Conservation (phyloP, 345 rosid genomes). For the Gossypium turneri region DNA sequence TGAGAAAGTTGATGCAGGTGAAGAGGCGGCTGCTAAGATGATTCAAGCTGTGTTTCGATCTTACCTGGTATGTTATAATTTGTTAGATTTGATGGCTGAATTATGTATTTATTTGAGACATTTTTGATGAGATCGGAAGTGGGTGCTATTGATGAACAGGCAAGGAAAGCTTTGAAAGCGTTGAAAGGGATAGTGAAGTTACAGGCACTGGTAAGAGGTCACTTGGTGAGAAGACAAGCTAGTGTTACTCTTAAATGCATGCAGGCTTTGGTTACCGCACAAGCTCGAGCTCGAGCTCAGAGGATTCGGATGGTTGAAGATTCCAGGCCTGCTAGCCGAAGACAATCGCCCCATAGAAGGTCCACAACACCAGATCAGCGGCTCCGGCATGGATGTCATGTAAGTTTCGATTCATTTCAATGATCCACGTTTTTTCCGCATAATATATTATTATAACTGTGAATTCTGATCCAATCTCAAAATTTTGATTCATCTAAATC, state of each 20-base stretch:
- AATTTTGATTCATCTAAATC: too few relatives aligned
- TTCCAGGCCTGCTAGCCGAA: constrained; percentile 30
- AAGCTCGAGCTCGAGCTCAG: constrained; percentile 69
- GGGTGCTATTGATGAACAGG: constrained; percentile 35
- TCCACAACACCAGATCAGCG: constrained; percentile 14
- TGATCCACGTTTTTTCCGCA: neutral
- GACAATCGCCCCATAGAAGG: constrained; percentile 49
- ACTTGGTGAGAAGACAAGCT: constrained; percentile 85
- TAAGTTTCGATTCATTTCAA: constrained; percentile 25
- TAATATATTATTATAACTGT: too few relatives aligned
- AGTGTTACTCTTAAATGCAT: constrained; percentile 79
- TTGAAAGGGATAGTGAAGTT: constrained; percentile 79
- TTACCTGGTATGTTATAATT: constrained; percentile 49
- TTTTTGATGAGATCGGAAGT: neutral
- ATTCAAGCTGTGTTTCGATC: constrained; percentile 78
- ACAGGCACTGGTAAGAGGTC: constrained; percentile 88
- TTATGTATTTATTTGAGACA: neutral
- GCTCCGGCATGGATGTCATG: constrained; percentile 33
- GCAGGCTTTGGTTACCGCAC: constrained; percentile 81
- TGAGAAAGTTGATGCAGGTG: constrained; percentile 29
- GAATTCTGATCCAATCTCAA: too few relatives aligned
- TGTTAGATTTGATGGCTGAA: neutral
- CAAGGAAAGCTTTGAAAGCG: constrained; percentile 81
- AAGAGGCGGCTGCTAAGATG: constrained; percentile 64
- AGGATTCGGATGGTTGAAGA: constrained; percentile 57